Evolutionary conservation across 139 green algal genomes (phyloP).

Genomic region (Ettlia oleoabundans): DNA sequence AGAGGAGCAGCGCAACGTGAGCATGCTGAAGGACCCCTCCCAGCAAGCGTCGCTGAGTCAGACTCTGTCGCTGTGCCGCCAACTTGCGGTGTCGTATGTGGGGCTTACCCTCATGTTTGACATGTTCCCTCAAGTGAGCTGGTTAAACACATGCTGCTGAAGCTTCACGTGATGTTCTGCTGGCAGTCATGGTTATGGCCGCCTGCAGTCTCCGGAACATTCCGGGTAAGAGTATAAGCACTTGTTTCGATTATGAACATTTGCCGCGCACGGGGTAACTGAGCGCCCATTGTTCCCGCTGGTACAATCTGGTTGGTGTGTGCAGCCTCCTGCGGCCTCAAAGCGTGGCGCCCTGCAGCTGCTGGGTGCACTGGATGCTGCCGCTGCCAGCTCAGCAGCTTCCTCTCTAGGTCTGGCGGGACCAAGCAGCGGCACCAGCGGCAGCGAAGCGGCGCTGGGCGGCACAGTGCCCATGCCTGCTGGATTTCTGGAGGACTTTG

Average conservation of each 20-base stretch:
- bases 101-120: constrained; percentile 77
- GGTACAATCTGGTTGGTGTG: no score
- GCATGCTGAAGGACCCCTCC: constrained; percentile 29
- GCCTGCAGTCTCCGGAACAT: no score
- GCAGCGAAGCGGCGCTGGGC: neutral
- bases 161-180: no score
- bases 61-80: constrained; percentile 44
- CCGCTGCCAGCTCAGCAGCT: neutral
- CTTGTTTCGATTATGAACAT: neutral
- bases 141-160: no score
- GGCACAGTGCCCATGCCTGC: constrained; percentile 61
- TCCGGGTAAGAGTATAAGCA: no score
- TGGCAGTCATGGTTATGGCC: no score
- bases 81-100: constrained; percentile 86
- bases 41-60: constrained; percentile 38
- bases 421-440: neutral
- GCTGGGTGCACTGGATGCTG: constrained; percentile 58
- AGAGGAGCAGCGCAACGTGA: constrained; percentile 51
- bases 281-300: neutral
- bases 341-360: constrained; percentile 72
- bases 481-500: constrained; percentile 86
- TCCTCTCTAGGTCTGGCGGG: neutral
- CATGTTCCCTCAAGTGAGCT: constrained; percentile 79
- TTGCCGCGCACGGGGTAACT: neutral
- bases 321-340: constrained; percentile 62